Evolutionary conservation across 164 flowering plant species (phyloP).

Genomic region (Houttuynia cordata): DNA sequence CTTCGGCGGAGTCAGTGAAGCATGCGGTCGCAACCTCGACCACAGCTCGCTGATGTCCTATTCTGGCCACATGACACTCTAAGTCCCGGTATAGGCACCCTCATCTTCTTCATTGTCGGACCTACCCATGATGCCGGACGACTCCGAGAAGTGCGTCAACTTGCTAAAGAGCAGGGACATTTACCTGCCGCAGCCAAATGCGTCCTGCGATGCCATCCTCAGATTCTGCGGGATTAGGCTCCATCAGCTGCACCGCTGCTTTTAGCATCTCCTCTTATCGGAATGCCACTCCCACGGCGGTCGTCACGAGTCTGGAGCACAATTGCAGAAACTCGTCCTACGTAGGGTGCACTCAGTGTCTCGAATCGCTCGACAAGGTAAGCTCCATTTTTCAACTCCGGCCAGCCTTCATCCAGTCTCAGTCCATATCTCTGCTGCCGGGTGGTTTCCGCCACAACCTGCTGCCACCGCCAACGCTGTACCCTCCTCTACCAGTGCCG

Average conservation of each 20-base stretch:
- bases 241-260: slow-evolving; percentile 87
- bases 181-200: slow-evolving; percentile 67
- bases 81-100: slow-evolving; percentile 35
- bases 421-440: too few species aligned
- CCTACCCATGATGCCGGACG: slow-evolving; percentile 90
- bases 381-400: too few species aligned
- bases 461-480: too few species aligned
- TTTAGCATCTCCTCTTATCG: slow-evolving; percentile 42
- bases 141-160: slow-evolving; percentile 89
- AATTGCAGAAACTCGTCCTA: slow-evolving; percentile 81
- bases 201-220: slow-evolving; percentile 66
- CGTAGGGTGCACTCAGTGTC: too few species aligned
- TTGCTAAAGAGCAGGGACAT: slow-evolving; percentile 54
- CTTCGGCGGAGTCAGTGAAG: too few species aligned
- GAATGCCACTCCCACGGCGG: slow-evolving; percentile 81
- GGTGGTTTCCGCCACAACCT: too few species aligned
- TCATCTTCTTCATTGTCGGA: slow-evolving; percentile 18
- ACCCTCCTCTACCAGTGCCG: too few species aligned
- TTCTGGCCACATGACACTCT: slow-evolving; percentile 85
- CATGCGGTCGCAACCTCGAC: too few species aligned
- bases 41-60: slow-evolving; percentile 94
- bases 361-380: slow-evolving; percentile 90
- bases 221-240: slow-evolving; percentile 93
- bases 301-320: slow-evolving; percentile 57
- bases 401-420: too few species aligned